Conservation (phyloP, 129 eudicot genomes). For the Smallanthus sonchifolius region DNA sequence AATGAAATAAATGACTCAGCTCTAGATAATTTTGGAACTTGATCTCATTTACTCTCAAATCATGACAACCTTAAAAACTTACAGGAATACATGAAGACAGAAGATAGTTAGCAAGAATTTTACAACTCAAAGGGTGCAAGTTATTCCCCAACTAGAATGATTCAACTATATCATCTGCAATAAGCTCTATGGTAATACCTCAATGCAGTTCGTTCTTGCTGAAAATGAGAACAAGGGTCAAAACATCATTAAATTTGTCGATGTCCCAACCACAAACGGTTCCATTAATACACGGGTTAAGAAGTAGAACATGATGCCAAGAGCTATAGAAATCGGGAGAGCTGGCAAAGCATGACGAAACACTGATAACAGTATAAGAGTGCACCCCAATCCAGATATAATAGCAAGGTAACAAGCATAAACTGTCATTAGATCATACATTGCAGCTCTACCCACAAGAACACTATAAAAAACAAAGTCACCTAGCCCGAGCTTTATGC, state of each 20-base stretch:
- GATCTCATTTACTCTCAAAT: conserved; percentile 26
- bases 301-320: conserved; percentile 91
- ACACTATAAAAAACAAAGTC: conserved; percentile 97
- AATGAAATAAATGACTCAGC: background rate
- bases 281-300: conserved; percentile 87
- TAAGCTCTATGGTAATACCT: conserved; percentile 16
- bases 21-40: background rate
- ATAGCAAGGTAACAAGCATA: conserved; percentile 99
- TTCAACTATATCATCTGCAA: conserved; percentile 9
- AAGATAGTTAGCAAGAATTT: conserved; percentile 19
- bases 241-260: conserved; percentile 86
- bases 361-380: conserved; percentile 83
- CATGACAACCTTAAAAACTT: conserved; percentile 21
- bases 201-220: background rate
- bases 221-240: conserved; percentile 26
- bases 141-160: conserved; percentile 16
- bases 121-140: conserved; percentile 19
- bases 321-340: conserved; percentile 84
- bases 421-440: conserved; percentile 99
- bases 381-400: conserved; percentile 93
- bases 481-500: conserved; percentile 90
- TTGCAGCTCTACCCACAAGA: conserved; percentile 98
- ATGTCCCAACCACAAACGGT: conserved; percentile 89
- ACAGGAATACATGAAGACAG: conserved; percentile 14
- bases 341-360: conserved; percentile 95